Percentiles rank a stretch among this genome's conserved stretches.
These are phyloP conservation scores for Exophiala viscosa DNA, from an alignment of 2,329 filamentous ascomycete species.

Conservation along the genomic window DNA sequence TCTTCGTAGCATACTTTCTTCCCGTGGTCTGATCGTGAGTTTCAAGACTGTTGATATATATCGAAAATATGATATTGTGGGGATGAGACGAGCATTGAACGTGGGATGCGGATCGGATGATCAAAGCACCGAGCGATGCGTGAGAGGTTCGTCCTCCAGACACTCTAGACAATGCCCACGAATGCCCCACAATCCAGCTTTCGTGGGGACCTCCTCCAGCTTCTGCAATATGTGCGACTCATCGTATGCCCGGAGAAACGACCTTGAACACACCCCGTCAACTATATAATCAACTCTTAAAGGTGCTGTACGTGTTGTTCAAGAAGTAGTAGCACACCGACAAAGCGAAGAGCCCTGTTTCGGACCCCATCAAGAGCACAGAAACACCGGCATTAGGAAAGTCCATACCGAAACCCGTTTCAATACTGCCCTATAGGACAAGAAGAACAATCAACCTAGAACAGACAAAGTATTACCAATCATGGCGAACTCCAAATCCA, in stretches of 20 bases:
- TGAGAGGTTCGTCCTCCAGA: neutral
- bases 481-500: conserved; percentile 15
- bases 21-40: conserved; percentile 8
- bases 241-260: too few species aligned
- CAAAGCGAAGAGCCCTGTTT: too few species aligned
- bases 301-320: too few species aligned
- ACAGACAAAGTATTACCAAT: neutral
- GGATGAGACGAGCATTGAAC: neutral
- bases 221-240: too few species aligned
- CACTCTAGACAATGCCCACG: neutral
- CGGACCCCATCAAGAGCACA: too few species aligned
- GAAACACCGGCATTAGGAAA: too few species aligned
- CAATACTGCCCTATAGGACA: neutral
- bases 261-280: too few species aligned
- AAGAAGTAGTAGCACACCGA: too few species aligned
- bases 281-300: too few species aligned
- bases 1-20: conserved; percentile 8
- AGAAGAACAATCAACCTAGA: neutral
- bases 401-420: too few species aligned
- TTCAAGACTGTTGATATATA: conserved; percentile 6
- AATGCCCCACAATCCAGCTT: too few species aligned
- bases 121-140: neutral
- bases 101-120: neutral
- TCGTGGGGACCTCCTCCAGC: too few species aligned
- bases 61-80: neutral